Evolutionary conservation across 192 early-diverging fungal genomes (phyloP), one percentile per base, ranked within the genome.

Genomic region (Ambispora gerdemannii): DNA sequence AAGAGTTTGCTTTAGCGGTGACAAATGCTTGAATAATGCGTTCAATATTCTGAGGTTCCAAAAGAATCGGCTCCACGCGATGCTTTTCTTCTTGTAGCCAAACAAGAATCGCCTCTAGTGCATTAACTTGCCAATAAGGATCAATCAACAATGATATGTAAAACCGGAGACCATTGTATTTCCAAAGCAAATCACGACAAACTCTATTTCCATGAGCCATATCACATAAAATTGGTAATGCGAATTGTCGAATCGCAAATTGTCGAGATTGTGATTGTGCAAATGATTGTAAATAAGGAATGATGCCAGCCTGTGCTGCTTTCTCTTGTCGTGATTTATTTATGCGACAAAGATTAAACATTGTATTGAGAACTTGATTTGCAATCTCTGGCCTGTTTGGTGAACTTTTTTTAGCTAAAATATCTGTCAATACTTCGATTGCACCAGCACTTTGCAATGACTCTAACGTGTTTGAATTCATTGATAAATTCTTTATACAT

Each of bases 291-390:
- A 88, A 71, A 67, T 81, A 75, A 35, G 86, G 86, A n/a, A 88
- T 78, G 19, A 83, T 69, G 15, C 86, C 86, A 2, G 82, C 84
- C 25, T 68, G 55, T 1, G 82, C 87, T 3, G 86, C 86, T 33
- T 74, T 74, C 36, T 83, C 78, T 71, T 86, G 86, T 10, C 86
- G 81, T 3, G 76, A 63, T 38, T 81, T 82, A 73, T 83, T 81
- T 25, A 88, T 76, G 25, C 84, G 77, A 72, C 84, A 88, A 30
- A 88, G 71, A 67, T 88, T 87, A 72, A 78, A 88, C 10, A 88
- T 70, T 24, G 81, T 80, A 30, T 81, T 84, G 10, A 88, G 60
- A 50, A 81, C 75, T 70, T 88, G 86, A 59, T 88, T 87, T 51
- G 74, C 78, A 3, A 86, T 64, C 73, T 76, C 78, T 13, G 73